Base-by-base conservation (phyloP, 768 basidiomycete species). In the Pleurotus pulmonarius region DNA sequence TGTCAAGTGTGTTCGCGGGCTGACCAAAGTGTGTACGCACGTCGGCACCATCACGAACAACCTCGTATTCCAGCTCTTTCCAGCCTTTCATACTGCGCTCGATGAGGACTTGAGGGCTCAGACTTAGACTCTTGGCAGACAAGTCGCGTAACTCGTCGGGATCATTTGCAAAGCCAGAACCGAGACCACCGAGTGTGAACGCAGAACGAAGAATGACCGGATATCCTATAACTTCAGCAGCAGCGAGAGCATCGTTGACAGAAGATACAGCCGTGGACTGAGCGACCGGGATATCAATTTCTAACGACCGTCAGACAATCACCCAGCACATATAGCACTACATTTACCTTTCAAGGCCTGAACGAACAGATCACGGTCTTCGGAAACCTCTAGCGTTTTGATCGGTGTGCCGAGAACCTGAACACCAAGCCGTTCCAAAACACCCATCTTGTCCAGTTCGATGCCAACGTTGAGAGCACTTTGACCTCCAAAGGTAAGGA, bases 21-120 rank as follows among this genome's bases (percentile, higher is more conserved):
- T 3, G 2, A 34, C 29, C 11, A 11, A 3, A 11, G 9, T 34
- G 22, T 56, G 15, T 4, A 84, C 90, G 62, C 70, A 94, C 92
- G 73, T 99, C 97, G 49, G 96, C 96, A 62, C 82, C 94, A 69
- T 99, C 97, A 54, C 97, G 90, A 65, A 98, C 97, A 59, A 99
- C 97, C 70, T 99, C 97, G 64, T 98, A 99, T 74, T 99, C 97
- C 60, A 98, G 82, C 74, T 99, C 97, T 70, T 99, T 99, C 97
- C 97, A 99, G 26, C 97, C 97, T 74, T 98, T 98, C 88, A 99
- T 91, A 63, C 90, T 92, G 49, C 94, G 90, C 74, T 98, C 97
- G 60, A 99, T 94, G 56, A 99, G 82, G 44, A 98, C 92, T 70
- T 98, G 97, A 46, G 97, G 96, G 62, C 88, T 90, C 25, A 98